These are phyloP conservation scores for Candida sp. DNA, from an alignment of 1,139 yeast genomes.

Conservation along the genomic window DNA sequence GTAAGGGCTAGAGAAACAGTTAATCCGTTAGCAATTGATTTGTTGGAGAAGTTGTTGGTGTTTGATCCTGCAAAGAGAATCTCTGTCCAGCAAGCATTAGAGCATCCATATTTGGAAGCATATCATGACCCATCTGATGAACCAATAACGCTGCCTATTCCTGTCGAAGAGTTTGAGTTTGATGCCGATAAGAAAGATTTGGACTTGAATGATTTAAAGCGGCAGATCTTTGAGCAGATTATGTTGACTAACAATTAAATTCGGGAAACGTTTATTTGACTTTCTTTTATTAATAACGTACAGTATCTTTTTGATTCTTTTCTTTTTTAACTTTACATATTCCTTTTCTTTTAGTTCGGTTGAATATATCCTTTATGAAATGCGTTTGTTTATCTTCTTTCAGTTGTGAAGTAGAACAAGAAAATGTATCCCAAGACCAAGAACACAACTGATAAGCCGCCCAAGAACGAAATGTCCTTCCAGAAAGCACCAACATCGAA, in stretches of 20 bases:
- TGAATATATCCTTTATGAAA: background rate
- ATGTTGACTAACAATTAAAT: slow-evolving; percentile 22
- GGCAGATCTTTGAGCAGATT: slow-evolving; percentile 68
- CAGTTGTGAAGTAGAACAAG: slow-evolving; percentile 74
- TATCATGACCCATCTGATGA: slow-evolving; percentile 90
- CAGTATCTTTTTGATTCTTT: background rate
- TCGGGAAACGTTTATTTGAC: background rate
- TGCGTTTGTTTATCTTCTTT: slow-evolving; percentile 52
- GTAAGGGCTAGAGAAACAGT: slow-evolving; percentile 20
- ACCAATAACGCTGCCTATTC: slow-evolving; percentile 75
- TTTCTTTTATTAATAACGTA: background rate
- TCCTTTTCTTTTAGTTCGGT: background rate
- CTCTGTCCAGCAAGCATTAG: slow-evolving; percentile 78
- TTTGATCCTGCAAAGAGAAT: slow-evolving; percentile 84
- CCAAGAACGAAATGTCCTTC: slow-evolving; percentile 63
- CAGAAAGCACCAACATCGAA: slow-evolving; percentile 80
- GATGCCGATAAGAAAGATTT: slow-evolving; percentile 78
- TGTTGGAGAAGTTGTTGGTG: slow-evolving; percentile 72
- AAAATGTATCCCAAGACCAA: slow-evolving; percentile 73
- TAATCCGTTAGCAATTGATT: slow-evolving; percentile 78
- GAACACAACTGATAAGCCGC: slow-evolving; percentile 54
- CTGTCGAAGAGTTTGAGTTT: slow-evolving; percentile 81
- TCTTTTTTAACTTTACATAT: background rate
- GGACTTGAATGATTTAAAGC: slow-evolving; percentile 70
- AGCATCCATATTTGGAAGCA: slow-evolving; percentile 78